phyloP scores from a whole-genome alignment of 2,329 filamentous ascomycete genomes.

The Fusarium sp. region DNA sequence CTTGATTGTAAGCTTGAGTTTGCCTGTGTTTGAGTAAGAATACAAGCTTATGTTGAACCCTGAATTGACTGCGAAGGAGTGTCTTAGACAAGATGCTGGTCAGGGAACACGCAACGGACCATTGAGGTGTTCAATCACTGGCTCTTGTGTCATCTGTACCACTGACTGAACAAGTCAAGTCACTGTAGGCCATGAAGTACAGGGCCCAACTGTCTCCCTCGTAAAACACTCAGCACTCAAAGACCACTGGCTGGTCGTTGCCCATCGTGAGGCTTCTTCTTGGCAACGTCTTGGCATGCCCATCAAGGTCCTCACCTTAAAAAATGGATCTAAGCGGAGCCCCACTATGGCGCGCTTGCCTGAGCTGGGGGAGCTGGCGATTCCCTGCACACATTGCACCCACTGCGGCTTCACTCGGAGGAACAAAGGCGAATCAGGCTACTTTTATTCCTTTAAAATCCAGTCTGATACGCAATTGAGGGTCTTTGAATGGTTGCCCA shows the following conservation, averaged over 20 bases:
- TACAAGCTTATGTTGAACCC: not conserved
- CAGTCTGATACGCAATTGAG: not conserved
- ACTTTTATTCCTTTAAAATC: constrained; percentile 3
- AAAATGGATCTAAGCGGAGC: constrained; percentile 21
- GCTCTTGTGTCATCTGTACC: not conserved
- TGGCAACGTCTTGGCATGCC: constrained; percentile 40
- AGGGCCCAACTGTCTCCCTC: not conserved
- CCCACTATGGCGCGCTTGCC: constrained; percentile 11
- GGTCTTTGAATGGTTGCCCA: not conserved
- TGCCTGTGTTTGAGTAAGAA: not conserved
- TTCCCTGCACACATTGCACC: not conserved
- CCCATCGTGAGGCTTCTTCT: constrained; percentile 30
- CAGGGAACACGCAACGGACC: not conserved
- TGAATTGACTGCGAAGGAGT: not conserved
- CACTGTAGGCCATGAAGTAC: not conserved
- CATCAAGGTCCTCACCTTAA: constrained; percentile 49
- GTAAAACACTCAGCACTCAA: not conserved
- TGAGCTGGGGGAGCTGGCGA: not conserved
- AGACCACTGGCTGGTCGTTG: not conserved
- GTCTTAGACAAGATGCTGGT: not conserved
- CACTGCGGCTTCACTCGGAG: constrained; percentile 7
- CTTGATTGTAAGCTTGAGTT: not conserved
- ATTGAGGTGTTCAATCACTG: not conserved
- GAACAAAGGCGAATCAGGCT: constrained; percentile 17
- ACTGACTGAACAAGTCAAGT: not conserved